Conservation (phyloP, 306 rosid species). For the Begonia loranthoides region DNA sequence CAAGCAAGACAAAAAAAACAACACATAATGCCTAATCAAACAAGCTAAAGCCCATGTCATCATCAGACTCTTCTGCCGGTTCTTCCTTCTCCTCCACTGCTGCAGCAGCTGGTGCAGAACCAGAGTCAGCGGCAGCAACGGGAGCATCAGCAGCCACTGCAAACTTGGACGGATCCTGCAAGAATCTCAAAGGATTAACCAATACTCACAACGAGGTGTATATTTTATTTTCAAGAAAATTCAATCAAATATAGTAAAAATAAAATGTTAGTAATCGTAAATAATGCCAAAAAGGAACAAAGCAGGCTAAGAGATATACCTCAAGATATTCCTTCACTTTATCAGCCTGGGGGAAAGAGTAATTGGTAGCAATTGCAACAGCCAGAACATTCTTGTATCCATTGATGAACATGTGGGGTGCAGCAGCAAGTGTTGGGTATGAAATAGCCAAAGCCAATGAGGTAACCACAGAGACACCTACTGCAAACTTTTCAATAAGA, state of each 20-base stretch:
- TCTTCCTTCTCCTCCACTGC: conserved; percentile 62
- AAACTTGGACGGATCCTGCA: conserved; percentile 37
- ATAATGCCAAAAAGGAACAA: neutral
- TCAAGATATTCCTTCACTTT: conserved; percentile 60
- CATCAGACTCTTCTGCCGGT: conserved; percentile 49
- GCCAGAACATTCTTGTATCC: conserved; percentile 69
- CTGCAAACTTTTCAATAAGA: conserved; percentile 54
- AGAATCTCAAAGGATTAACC: neutral
- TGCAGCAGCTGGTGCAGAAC: conserved; percentile 24
- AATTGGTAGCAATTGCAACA: conserved; percentile 50
- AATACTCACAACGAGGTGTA: too few species aligned
- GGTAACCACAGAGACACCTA: conserved; percentile 63
- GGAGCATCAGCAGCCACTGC: conserved; percentile 25
- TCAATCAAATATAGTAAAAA: neutral
- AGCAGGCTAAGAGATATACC: conserved; percentile 16
- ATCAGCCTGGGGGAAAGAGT: conserved; percentile 60
- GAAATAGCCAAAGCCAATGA: conserved; percentile 63
- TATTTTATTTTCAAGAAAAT: neutral
- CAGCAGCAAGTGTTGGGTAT: conserved; percentile 81
- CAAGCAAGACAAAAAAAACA: neutral
- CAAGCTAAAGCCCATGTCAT: conserved; percentile 36
- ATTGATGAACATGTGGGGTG: conserved; percentile 71
- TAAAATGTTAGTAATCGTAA: neutral
- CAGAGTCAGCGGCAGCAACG: conserved; percentile 10
- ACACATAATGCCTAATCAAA: conserved; percentile 15